phyloP scores from a whole-genome alignment of 306 rosid genomes.

The Fragaria nilgerrensis region DNA sequence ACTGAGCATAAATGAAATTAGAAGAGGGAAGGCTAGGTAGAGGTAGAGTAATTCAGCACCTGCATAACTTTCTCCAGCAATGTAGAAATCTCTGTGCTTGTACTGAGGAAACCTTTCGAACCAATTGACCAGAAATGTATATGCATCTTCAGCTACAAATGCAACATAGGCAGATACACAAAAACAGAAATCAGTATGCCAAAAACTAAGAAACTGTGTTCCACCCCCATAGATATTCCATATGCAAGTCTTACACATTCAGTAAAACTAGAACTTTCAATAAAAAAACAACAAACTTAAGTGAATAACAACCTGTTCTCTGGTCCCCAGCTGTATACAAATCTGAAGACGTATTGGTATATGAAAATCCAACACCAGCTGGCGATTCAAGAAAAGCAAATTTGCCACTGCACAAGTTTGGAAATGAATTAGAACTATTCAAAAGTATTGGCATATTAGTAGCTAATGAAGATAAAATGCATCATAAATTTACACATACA shows the following conservation, averaged over 20 bases:
- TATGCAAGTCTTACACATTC: background rate
- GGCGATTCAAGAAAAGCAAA: slow-evolving; percentile 91
- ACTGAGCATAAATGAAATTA: background rate
- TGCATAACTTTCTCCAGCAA: slow-evolving; percentile 99
- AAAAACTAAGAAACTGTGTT: slow-evolving; percentile 8
- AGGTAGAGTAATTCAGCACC: slow-evolving; percentile 41
- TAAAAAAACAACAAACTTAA: background rate
- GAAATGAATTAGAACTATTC: slow-evolving; percentile 12
- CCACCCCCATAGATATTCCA: slow-evolving; percentile 4
- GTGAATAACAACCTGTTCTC: slow-evolving; percentile 61
- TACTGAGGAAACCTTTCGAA: slow-evolving; percentile 96
- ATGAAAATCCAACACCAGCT: slow-evolving; percentile 96
- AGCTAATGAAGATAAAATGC: background rate
- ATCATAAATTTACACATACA: slow-evolving; percentile 40
- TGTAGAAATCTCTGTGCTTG: slow-evolving; percentile 82
- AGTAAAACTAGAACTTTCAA: background rate
- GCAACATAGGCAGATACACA: slow-evolving; percentile 23
- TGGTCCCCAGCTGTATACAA: slow-evolving; percentile 79
- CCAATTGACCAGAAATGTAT: slow-evolving; percentile 80
- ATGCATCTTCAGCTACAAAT: slow-evolving; percentile 84
- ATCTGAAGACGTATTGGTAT: slow-evolving; percentile 71
- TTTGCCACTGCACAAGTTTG: slow-evolving; percentile 72
- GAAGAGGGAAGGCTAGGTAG: background rate
- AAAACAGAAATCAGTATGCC: slow-evolving; percentile 12
- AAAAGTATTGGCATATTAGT: background rate